phyloP scores from a whole-genome alignment of 2,329 filamentous ascomycete genomes.

The Fusarium anguioides region DNA sequence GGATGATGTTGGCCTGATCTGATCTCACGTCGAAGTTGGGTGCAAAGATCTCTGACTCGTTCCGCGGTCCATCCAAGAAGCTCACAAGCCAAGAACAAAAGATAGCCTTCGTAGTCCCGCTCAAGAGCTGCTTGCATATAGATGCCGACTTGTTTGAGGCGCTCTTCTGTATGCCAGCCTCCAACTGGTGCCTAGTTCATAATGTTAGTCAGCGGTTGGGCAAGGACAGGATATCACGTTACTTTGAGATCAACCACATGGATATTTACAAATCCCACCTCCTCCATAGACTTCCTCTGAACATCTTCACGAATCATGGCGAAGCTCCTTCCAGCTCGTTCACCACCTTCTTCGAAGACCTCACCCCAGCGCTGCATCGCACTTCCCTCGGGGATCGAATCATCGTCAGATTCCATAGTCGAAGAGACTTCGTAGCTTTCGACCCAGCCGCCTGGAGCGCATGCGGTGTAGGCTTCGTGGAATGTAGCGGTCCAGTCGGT shows the following conservation, averaged over 20 bases:
- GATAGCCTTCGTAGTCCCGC: slow-evolving; percentile 16
- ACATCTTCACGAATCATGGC: slow-evolving; percentile 4
- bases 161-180: slow-evolving; percentile 1
- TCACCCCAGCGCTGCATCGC: slow-evolving; percentile 14
- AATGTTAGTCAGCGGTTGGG: neutral
- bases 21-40: slow-evolving; percentile 3
- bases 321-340: slow-evolving; percentile 6
- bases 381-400: slow-evolving; percentile 7
- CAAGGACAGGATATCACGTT: rapidly evolving
- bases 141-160: neutral
- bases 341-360: slow-evolving; percentile 6
- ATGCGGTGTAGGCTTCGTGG: neutral
- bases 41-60: neutral
- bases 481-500: slow-evolving; percentile 8
- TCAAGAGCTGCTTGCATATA: slow-evolving; percentile 18
- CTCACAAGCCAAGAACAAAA: slow-evolving; percentile 16
- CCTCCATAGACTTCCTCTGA: slow-evolving; percentile 6
- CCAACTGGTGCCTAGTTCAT: neutral
- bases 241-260: slow-evolving; percentile 15
- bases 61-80: slow-evolving; percentile 5
- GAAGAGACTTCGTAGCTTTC: slow-evolving; percentile 14
- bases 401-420: slow-evolving; percentile 10
- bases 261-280: slow-evolving; percentile 7
- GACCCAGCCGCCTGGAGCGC: slow-evolving; percentile 1
- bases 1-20: slow-evolving; percentile 15